Evolutionary conservation across 2,329 filamentous ascomycete species (phyloP).

Genomic region (Conoideocrella luteorostrata): DNA sequence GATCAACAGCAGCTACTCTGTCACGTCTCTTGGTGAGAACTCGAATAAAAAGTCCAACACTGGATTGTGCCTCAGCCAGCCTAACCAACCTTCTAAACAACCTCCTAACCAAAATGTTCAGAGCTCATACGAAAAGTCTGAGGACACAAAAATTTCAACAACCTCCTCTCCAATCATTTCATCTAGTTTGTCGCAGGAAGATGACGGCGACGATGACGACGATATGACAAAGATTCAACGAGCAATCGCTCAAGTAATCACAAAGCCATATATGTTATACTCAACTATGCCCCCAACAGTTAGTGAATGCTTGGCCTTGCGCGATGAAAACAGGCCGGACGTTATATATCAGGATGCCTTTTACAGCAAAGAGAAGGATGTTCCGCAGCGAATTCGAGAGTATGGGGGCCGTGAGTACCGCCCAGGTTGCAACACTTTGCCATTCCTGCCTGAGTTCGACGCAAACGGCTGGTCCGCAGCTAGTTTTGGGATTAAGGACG

Average conservation of each 20-base stretch:
- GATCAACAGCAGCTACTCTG: no score
- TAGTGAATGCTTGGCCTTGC: conserved; percentile 16
- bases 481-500: conserved; percentile 46
- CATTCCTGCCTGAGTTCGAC: conserved; percentile 76
- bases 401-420: conserved; percentile 86
- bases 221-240: conserved; percentile 4
- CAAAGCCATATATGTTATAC: conserved; percentile 15
- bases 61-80: no score
- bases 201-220: no score
- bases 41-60: no score
- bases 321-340: conserved; percentile 41
- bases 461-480: conserved; percentile 48
- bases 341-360: conserved; percentile 79
- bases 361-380: conserved; percentile 78
- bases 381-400: conserved; percentile 68
- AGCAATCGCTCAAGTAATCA: conserved; percentile 2
- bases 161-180: background rate
- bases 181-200: conserved; percentile 3
- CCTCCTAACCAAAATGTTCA: background rate
- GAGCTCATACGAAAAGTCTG: background rate
- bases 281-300: conserved; percentile 21
- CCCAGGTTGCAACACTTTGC: conserved; percentile 66
- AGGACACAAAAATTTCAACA: background rate
- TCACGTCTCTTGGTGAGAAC: no score
- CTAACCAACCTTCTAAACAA: no score